Evolutionary conservation across 306 rosid genomes (phyloP), one percentile per base, ranked within the genome.

Genomic region (Vigna reflexopilosa): DNA sequence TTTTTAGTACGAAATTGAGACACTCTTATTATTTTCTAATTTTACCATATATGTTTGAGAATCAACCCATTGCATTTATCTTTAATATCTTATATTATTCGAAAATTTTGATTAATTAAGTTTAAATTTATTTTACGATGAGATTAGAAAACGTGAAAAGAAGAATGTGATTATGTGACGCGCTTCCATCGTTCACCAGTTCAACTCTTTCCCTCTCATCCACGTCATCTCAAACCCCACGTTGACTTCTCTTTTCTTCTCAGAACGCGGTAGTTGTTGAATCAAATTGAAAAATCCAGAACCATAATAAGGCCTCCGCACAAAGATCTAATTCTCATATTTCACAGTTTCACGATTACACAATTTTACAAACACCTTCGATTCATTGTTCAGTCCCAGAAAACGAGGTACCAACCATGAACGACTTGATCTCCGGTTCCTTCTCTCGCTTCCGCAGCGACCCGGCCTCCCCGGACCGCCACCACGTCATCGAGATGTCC

Each of bases 401-500:
- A 22, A 58, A 12, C 12, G 9, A 6, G 3, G 45, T 7, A 9
- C 13, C 47, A 42, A 42, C 13, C 47, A 95, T 95, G 98, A 95
- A 92, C 80, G 94, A 95, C 78, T 70, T 95, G 62, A 87, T 95
- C 75, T 85, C 96, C 64, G 80, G 92, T 36, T 90, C 98, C 10
- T 95, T 95, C 81, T 83, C 97, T 2, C 89, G 96, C 75, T 85
- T 90, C 82, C 91, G 89, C 9, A 70, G 78, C 83, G 96, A 86
- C 7, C 80, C 74, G 15, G 22, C 82, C 17, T 85, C 95, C 48
- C 91, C 91, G 62, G 82, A 82, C 9, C 89, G 73, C 70, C 87
- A 76, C 79, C 97, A 89, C 49, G 97, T 83, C 3, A 84, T 95
- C 51, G 94, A 95, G 88, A 92, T 95, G 98, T 28, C 88, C 3